phyloP scores from a whole-genome alignment of 352 stramenopile genomes.

The Phytophthora tentaculata region DNA sequence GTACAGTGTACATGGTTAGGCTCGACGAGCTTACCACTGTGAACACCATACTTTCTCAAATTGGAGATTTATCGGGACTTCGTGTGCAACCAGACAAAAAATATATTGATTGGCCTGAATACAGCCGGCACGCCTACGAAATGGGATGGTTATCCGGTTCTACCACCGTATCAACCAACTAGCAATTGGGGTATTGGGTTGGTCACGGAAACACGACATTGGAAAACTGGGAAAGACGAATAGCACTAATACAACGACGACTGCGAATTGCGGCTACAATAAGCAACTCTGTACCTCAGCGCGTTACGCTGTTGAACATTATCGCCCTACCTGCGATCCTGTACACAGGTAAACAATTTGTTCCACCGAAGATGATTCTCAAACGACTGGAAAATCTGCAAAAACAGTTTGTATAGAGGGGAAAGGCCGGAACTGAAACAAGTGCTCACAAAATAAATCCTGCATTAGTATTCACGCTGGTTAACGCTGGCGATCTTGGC shows the following conservation, averaged over 20 bases:
- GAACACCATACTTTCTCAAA: neutral
- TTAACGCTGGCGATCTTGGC: neutral
- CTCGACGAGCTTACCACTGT: neutral
- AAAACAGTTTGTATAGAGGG: neutral
- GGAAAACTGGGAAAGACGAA: neutral
- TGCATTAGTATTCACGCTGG: neutral
- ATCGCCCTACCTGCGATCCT: neutral
- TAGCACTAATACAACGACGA: neutral
- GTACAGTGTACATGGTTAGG: neutral
- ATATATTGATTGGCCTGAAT: neutral
- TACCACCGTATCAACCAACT: neutral
- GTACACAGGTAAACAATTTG: neutral
- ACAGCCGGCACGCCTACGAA: neutral
- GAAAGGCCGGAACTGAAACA: neutral
- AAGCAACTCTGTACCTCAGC: neutral
- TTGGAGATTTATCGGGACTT: constrained; percentile 1
- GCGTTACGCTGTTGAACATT: neutral
- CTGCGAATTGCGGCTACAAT: constrained; percentile 2
- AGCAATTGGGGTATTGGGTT: neutral
- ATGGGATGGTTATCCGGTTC: neutral
- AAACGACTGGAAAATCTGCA: neutral
- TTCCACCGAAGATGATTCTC: neutral
- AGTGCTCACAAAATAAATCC: neutral
- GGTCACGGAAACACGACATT: neutral
- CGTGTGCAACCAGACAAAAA: neutral